These are phyloP conservation scores for Penicillium sumatraense DNA, from an alignment of 2,329 filamentous ascomycete genomes.

Conservation along the genomic window DNA sequence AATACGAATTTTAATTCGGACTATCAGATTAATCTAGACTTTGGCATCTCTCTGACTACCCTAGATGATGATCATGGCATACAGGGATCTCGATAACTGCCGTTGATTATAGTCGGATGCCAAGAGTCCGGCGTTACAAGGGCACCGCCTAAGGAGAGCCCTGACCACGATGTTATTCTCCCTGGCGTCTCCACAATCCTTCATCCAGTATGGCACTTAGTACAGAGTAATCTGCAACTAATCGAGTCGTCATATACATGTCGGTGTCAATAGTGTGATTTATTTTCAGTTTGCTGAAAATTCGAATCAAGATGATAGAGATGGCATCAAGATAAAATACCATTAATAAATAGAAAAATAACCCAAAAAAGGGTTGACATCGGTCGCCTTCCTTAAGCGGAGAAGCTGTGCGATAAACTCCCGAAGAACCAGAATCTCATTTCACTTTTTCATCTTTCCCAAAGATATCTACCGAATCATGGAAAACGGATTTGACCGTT, in stretches of 20 bases:
- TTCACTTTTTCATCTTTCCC: too few relatives aligned
- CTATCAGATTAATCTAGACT: not conserved
- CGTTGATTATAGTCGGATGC: not conserved
- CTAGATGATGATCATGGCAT: not conserved
- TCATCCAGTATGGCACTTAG: not conserved
- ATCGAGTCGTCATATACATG: too few relatives aligned
- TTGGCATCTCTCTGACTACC: not conserved
- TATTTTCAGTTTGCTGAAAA: too few relatives aligned
- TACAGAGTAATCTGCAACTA: too few relatives aligned
- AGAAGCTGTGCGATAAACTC: not conserved
- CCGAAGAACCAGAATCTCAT: not conserved
- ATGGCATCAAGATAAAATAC: too few relatives aligned
- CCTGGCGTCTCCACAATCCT: conserved; percentile 1
- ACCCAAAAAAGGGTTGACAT: conserved; percentile 1
- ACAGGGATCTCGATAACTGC: not conserved
- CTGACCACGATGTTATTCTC: not conserved
- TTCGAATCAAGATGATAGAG: too few relatives aligned
- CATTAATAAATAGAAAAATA: too few relatives aligned
- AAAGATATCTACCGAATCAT: not conserved
- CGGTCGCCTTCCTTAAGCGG: not conserved
- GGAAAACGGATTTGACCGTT: not conserved
- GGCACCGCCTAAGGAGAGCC: not conserved
- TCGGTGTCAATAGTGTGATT: too few relatives aligned
- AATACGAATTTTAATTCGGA: not conserved
- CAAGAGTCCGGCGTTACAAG: conserved; percentile 1